phyloP scores from a whole-genome alignment of 805 yeast genomes.

The Ogataea degrootiae region DNA sequence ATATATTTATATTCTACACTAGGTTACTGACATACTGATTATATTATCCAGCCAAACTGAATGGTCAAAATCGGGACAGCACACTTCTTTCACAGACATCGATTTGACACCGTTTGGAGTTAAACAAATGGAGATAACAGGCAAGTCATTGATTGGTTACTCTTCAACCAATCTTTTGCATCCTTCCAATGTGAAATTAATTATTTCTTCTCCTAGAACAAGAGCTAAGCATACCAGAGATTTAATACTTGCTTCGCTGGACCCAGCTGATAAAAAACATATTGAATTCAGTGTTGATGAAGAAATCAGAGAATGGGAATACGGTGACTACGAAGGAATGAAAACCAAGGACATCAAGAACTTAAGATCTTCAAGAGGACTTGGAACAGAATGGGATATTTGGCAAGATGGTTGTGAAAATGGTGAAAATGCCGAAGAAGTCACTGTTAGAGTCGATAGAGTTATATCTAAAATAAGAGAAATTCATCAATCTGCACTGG shows the following conservation, averaged over 20 bases:
- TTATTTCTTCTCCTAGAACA: conserved; percentile 75
- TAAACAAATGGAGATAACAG: conserved; percentile 69
- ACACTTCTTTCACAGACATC: conserved; percentile 82
- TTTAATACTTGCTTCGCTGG: conserved; percentile 49
- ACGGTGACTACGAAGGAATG: conserved; percentile 92
- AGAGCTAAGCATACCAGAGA: conserved; percentile 76
- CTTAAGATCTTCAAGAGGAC: conserved; percentile 55
- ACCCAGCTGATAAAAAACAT: conserved; percentile 35
- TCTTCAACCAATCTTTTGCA: conserved; percentile 51
- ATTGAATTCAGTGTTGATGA: conserved; percentile 50
- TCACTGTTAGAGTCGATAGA: conserved; percentile 67
- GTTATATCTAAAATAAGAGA: conserved; percentile 60
- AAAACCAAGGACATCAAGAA: conserved; percentile 61
- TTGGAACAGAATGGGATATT: conserved; percentile 60
- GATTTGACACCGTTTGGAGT: conserved; percentile 76
- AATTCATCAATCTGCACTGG: conserved; percentile 53
- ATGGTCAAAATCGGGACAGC: conserved; percentile 93
- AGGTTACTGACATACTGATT: not conserved
- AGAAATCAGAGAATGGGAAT: conserved; percentile 90
- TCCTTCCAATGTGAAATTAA: conserved; percentile 55
- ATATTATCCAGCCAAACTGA: conserved; percentile 59
- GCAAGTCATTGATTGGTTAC: conserved; percentile 58
- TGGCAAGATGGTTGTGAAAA: conserved; percentile 93
- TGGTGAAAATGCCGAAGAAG: conserved; percentile 70
- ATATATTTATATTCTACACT: not conserved